Conservation (phyloP, 1,139 yeast genomes). For the Groenewaldozyma auringiensis region DNA sequence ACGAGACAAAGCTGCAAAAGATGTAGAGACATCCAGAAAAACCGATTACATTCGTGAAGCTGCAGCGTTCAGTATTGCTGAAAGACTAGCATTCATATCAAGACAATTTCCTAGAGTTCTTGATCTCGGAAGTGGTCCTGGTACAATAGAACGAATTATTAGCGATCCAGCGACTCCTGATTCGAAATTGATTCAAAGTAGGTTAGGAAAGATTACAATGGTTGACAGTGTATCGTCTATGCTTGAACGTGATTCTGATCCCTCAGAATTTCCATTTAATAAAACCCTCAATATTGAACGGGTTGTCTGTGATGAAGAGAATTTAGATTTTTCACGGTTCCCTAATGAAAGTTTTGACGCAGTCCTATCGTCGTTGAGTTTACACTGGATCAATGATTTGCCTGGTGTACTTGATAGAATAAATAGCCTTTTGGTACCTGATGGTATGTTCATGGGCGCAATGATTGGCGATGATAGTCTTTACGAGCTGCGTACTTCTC, state of each 20-base stretch:
- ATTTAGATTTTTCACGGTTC: constrained; percentile 14
- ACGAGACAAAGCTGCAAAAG: constrained; percentile 44
- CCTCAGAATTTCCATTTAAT: constrained; percentile 34
- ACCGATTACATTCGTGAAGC: constrained; percentile 76
- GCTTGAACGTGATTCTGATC: constrained; percentile 44
- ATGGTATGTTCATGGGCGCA: constrained; percentile 78
- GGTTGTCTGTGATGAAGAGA: constrained; percentile 62
- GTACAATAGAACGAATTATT: constrained; percentile 44
- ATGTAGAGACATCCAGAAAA: constrained; percentile 42
- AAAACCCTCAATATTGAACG: constrained; percentile 39
- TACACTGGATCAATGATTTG: constrained; percentile 83
- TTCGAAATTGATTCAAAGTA: constrained; percentile 41
- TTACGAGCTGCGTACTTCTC: constrained; percentile 68
- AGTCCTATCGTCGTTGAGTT: constrained; percentile 60
- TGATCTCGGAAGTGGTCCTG: constrained; percentile 71
- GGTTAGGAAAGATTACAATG: constrained; percentile 55
- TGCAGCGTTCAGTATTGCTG: constrained; percentile 64
- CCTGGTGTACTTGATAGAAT: constrained; percentile 55
- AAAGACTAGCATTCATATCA: constrained; percentile 65
- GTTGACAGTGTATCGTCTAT: constrained; percentile 54
- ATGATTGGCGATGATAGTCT: constrained; percentile 80
- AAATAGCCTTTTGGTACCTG: constrained; percentile 62
- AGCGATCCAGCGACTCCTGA: constrained; percentile 36
- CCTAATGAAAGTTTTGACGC: constrained; percentile 50
- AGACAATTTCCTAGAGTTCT: constrained; percentile 52